These are phyloP conservation scores for Ceratocystis ficicola DNA, from an alignment of 2,329 filamentous ascomycete species.

Conservation along the genomic window DNA sequence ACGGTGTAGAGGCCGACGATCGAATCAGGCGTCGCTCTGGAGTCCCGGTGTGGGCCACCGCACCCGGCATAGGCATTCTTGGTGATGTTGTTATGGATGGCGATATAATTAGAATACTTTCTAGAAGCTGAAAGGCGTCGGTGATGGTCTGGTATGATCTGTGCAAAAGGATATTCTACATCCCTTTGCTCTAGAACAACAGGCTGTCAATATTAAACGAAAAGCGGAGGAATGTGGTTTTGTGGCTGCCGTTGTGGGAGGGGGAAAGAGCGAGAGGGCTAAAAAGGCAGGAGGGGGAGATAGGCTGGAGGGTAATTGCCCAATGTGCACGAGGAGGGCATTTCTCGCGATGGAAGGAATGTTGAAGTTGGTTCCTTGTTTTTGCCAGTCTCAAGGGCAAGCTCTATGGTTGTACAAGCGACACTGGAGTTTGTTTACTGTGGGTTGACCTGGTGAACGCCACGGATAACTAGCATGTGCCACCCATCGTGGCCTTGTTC, in stretches of 20 bases:
- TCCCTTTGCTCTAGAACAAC: constrained; percentile 24
- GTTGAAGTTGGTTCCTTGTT: neutral
- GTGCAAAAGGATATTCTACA: constrained; percentile 33
- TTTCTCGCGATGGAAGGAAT: constrained; percentile 2
- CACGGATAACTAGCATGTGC: constrained; percentile 1
- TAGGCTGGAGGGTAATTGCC: neutral
- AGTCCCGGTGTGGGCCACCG: constrained; percentile 36
- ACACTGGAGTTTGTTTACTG: constrained; percentile 11
- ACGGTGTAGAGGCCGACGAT: constrained; percentile 68
- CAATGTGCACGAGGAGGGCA: neutral
- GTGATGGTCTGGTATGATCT: constrained; percentile 25
- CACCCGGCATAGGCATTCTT: constrained; percentile 31
- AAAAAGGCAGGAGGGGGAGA: neutral
- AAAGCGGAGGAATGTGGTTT: constrained; percentile 3
- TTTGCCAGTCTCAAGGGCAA: neutral
- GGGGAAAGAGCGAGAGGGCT: neutral
- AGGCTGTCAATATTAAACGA: constrained; percentile 10
- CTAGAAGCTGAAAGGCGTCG: constrained; percentile 27
- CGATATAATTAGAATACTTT: constrained; percentile 27
- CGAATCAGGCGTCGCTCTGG: constrained; percentile 33
- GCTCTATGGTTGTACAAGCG: constrained; percentile 10
- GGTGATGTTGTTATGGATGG: constrained; percentile 31
- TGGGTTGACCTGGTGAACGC: constrained; percentile 21
- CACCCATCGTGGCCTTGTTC: neutral
- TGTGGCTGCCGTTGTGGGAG: neutral